Base-by-base conservation (phyloP, 2,329 filamentous ascomycete genomes). In the Chalaropsis thielavioides region DNA sequence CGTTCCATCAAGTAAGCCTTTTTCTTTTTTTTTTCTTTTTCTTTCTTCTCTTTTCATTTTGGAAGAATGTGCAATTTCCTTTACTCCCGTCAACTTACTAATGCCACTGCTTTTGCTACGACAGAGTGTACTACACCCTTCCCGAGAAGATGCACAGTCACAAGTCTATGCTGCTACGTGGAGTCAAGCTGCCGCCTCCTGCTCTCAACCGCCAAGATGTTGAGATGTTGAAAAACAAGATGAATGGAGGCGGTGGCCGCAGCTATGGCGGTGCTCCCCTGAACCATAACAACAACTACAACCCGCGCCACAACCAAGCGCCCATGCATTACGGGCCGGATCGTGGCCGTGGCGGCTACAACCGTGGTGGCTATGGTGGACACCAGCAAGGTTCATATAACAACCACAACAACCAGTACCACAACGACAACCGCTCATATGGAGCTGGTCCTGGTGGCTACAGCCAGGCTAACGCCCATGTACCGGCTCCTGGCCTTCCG, bases 111-210 rank as follows among this genome's bases (percentile, higher is more conserved):
- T 38, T 10, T 38, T 1, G 6, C 35, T 38, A 38, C 17, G 49
- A 46, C 69, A 95, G 89, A 72, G 91, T 97, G 11, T 79, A 89
- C 71, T 99, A 95, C 72, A 84, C 90, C 56, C 88, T 96, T 76
- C 92, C 92, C 0, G 79, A 81, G 49, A 84, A 83, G 19, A 79
- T 79, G 10, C 82, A 89, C 70, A 78, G 84, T 3, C 94, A 99
- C 76, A 96, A 96, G 73, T 96, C 92, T 5, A 95, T 96, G 88
- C 81, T 99, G 15, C 80, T 99, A 43, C 86, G 90, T 2, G 94
- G 94, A 13, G 85, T 92, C 46, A 85, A 87, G 70, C 80, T 92
- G 65, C 84, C 88, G 3, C 76, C 81, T 1, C 84, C 89, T 1
- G 87, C 84, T 10, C 82, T 99, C 0, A 88, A 89, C 66, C 81